Evolutionary conservation across 805 yeast genomes (phyloP).

Genomic region (Pichia rugopelliculosa): DNA sequence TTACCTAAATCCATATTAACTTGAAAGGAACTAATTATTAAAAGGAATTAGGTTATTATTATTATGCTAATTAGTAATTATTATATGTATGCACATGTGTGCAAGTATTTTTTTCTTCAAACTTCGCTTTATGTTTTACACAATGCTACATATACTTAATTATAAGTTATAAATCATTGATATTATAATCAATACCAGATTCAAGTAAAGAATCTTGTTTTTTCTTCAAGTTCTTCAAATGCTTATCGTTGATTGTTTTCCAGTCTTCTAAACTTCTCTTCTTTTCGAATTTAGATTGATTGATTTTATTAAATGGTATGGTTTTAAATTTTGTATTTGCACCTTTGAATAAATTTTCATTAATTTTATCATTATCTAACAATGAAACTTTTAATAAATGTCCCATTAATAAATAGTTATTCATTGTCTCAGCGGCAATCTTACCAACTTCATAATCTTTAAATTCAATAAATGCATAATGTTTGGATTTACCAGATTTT

Average conservation of each 20-base stretch:
- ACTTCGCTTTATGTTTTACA: conserved; percentile 3
- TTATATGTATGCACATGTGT: background rate
- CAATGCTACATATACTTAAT: background rate
- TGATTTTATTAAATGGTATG: conserved; percentile 53
- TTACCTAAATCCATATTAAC: conserved; percentile 21
- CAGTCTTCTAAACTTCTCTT: conserved; percentile 51
- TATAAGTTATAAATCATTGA: conserved; percentile 16
- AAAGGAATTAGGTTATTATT: too few species aligned
- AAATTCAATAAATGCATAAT: conserved; percentile 87
- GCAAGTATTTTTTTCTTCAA: background rate
- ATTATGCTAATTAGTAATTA: too few species aligned
- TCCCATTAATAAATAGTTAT: conserved; percentile 83
- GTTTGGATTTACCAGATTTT: conserved; percentile 85
- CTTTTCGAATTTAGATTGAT: conserved; percentile 45
- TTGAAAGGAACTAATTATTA: too few species aligned
- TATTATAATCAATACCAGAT: conserved; percentile 51
- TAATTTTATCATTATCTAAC: conserved; percentile 48
- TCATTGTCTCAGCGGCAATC: conserved; percentile 92
- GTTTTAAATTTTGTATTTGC: conserved; percentile 47
- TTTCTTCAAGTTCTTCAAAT: conserved; percentile 33
- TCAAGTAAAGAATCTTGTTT: conserved; percentile 44
- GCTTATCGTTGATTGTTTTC: conserved; percentile 44
- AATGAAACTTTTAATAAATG: conserved; percentile 64
- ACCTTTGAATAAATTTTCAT: conserved; percentile 53
- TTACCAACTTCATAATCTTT: conserved; percentile 66